Evolutionary conservation across 208 protist species (phyloP), one percentile per base, ranked within the genome.

Genomic region (Zelonia costaricensis): DNA sequence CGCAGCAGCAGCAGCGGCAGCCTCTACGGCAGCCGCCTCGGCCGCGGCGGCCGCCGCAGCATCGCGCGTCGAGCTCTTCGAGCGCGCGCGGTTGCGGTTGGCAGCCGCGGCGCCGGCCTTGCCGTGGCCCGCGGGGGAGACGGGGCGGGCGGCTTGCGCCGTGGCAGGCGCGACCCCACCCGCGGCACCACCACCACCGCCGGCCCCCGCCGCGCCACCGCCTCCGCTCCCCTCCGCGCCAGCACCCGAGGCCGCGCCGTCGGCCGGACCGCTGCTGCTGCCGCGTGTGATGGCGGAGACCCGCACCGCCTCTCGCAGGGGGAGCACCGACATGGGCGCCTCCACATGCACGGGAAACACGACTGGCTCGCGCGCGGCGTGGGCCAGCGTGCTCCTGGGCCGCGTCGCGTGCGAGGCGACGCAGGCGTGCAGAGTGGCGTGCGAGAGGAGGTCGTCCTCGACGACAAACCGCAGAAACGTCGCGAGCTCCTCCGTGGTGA

Each of bases 401-500:
- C 36, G 60, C 22, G 48, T 6, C 15, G 35, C 30, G n/a, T 54
- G 33, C 23, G 62, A 45, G 1, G 62, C 47, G 18, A 59, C 43
- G 51, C 52, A 64, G 2, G 25, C 44, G 62, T 89, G 86, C 36
- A 94, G 73, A 1, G 74, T 45, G 4, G 78, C 64, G 70, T 94
- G 88, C 35, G 76, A 55, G 18, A 88, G 57, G 39, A 91, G 72
- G 23, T 80, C 84, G 1, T 68, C 58, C 46, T 55, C 40, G 18
- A 88, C 57, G 58, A 88, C 80, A 25, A 72, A 79, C 3, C 53
- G 76, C 56, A 81, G 69, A 46, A 92, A 85, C 7, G 49, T 30
- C 8, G 60, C 57, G 0, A 83, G 46, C 36, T 90, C 80, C 16
- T 79, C 57, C 53, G 69, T 72, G 0, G 55, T 69, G 22, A 94